Percentiles rank a stretch among this genome's conserved stretches.
phyloP scores from a whole-genome alignment of 1,284 basidiomycete genomes.

The Thelephora terrestris region DNA sequence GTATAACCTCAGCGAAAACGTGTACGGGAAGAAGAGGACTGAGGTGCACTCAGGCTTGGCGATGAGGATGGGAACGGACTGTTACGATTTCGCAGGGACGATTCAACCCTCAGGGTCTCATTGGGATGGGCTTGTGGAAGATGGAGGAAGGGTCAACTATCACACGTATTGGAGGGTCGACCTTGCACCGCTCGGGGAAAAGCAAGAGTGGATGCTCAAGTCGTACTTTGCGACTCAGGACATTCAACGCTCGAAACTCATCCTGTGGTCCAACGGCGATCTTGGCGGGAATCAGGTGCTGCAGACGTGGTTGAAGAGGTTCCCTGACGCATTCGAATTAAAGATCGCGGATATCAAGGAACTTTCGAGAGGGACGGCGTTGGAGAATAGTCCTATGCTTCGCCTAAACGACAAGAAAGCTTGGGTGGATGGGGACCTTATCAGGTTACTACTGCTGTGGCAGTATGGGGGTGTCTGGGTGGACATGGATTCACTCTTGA shows the following conservation, averaged over 20 bases:
- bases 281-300: constrained; percentile 53
- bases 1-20: constrained; percentile 60
- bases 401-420: constrained; percentile 62
- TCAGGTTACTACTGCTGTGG: constrained; percentile 83
- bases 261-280: constrained; percentile 85
- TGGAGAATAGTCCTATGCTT: constrained; percentile 55
- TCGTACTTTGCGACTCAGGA: constrained; percentile 89
- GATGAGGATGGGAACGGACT: constrained; percentile 72
- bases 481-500: constrained; percentile 90
- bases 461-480: constrained; percentile 87
- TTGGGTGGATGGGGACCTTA: constrained; percentile 90
- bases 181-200: constrained; percentile 61
- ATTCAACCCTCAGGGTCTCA: constrained; percentile 28
- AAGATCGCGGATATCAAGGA: constrained; percentile 54
- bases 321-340: constrained; percentile 63
- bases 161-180: constrained; percentile 91
- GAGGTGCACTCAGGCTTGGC: constrained; percentile 72
- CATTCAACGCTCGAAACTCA: constrained; percentile 47
- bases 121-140: constrained; percentile 12
- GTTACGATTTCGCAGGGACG: constrained; percentile 81
- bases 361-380: constrained; percentile 65
- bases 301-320: constrained; percentile 46
- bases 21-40: constrained; percentile 50
- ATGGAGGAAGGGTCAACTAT: constrained; percentile 29
- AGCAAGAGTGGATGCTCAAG: constrained; percentile 83